phyloP scores from a whole-genome alignment of 495 filamentous ascomycete genomes.

The Immersiella caudata region DNA sequence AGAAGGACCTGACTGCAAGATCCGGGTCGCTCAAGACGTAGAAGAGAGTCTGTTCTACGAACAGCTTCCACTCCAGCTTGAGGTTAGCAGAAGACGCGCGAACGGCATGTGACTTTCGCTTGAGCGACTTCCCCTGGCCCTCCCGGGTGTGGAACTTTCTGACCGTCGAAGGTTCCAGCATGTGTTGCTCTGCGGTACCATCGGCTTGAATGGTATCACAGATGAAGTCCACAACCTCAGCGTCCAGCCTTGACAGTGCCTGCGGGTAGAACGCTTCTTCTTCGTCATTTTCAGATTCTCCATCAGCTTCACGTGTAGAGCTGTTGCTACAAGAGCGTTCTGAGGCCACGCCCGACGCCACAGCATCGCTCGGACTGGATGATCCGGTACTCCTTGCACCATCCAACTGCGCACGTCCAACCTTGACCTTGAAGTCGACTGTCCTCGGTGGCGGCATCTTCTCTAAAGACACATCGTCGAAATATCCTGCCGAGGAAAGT shows the following conservation, averaged over 20 bases:
- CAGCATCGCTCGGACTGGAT: slow-evolving; percentile 25
- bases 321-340: slow-evolving; percentile 25
- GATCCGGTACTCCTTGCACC: slow-evolving; percentile 22
- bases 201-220: slow-evolving; percentile 58
- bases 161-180: slow-evolving; percentile 46
- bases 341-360: slow-evolving; percentile 18
- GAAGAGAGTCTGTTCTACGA: slow-evolving; percentile 74
- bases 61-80: slow-evolving; percentile 55
- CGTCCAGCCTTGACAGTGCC: slow-evolving; percentile 44
- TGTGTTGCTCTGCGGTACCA: slow-evolving; percentile 50
- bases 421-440: slow-evolving; percentile 30
- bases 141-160: slow-evolving; percentile 31
- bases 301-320: slow-evolving; percentile 21
- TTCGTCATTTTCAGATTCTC: slow-evolving; percentile 40
- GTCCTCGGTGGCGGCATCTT: slow-evolving; percentile 41
- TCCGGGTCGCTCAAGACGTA: slow-evolving; percentile 69
- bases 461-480: slow-evolving; percentile 40
- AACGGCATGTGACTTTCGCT: slow-evolving; percentile 36
- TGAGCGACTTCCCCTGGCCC: slow-evolving; percentile 40
- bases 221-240: slow-evolving; percentile 54
- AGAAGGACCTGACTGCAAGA: slow-evolving; percentile 68
- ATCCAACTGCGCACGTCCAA: slow-evolving; percentile 27
- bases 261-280: slow-evolving; percentile 48
- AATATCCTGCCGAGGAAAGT: slow-evolving; percentile 39
- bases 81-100: slow-evolving; percentile 27